phyloP scores from a whole-genome alignment of 1,284 basidiomycete species.

The Anthracocystis walkeri region DNA sequence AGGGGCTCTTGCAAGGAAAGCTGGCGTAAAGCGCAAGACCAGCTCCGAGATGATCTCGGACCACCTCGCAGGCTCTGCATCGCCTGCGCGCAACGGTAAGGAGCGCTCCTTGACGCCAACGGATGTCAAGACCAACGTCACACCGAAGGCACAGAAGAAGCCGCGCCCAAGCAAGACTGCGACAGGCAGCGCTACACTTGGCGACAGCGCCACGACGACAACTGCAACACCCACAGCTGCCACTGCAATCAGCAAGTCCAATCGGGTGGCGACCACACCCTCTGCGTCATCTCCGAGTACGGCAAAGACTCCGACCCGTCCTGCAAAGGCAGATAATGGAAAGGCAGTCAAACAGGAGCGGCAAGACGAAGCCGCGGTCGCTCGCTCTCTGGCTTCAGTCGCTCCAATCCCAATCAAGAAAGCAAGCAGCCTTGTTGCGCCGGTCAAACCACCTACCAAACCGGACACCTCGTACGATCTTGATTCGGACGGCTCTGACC shows the following conservation, averaged over 20 bases:
- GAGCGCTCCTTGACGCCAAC: constrained; percentile 45
- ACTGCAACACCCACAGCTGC: no score
- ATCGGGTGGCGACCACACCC: background rate
- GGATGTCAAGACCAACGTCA: constrained; percentile 21
- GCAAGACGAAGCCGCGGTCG: constrained; percentile 24
- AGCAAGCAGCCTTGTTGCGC: constrained; percentile 4
- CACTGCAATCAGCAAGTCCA: constrained; percentile 1
- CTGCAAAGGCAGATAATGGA: constrained; percentile 10
- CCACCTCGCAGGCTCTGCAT: constrained; percentile 34
- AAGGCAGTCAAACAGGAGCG: constrained; percentile 28
- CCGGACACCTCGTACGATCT: constrained; percentile 21
- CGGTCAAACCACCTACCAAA: constrained; percentile 1
- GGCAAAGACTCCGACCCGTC: constrained; percentile 5
- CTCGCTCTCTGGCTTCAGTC: constrained; percentile 18
- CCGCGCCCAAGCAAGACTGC: constrained; percentile 16
- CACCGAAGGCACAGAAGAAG: constrained; percentile 36
- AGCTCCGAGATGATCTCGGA: constrained; percentile 47
- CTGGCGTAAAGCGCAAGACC: constrained; percentile 42
- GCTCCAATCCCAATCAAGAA: constrained; percentile 18
- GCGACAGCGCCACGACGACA: constrained; percentile 3
- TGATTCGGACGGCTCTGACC: constrained; percentile 49
- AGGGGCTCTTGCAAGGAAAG: constrained; percentile 31
- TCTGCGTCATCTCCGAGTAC: constrained; percentile 1
- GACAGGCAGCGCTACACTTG: constrained; percentile 3
- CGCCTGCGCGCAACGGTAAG: constrained; percentile 35